Base-by-base conservation (phyloP, 2,329 filamentous ascomycete species). In the Pseudogymnoascus sp. region DNA sequence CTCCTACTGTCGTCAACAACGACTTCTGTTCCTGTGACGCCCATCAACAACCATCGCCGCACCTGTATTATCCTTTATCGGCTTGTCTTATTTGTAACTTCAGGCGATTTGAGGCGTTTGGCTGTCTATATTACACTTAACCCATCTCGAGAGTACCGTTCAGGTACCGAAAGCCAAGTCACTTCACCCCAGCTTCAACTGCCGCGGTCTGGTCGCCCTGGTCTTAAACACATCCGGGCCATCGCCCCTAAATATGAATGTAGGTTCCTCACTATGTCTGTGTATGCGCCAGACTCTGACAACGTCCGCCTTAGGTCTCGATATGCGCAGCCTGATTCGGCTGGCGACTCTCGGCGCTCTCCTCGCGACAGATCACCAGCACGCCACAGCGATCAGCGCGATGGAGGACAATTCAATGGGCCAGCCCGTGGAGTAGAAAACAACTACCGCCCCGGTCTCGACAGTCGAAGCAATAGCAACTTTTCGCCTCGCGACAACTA, bases 401-500 rank as follows among this genome's bases (percentile, higher is more conserved):
- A 65, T 35, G 60, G 61, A 58, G 68, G 70, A 55, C 68, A 70
- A 61, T 73, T 70, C 38, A 69, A 70, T 59, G 68, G 67, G 4
- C 58, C 62, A 33, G 63, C 59, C 55, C 69, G 71, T 35, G 49
- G 49, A 35, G 49, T 55, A 55, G 69, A 68, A 21, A 55, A 59
- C 14, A 65, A 65, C n/a, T 72, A 72, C 38, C 67, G 69, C 65
- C 58, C 58, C 2, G 58, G 58, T 26, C 33, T 38, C 11, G 58
- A 60, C 19, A 60, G 38, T 41, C 33, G 58, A 16, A 72, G 68
- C 69, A 78, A 80, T 62, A 79, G 82, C 29, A 76, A 79, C n/a
- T 90, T 90, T 65, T 82, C 81, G 67, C 74, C 81, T 68, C 80
- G 86, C 67, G 84, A 87, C 67, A 73, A 70, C 11, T 86, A 85